Evolutionary conservation across 2,329 filamentous ascomycete species (phyloP), one percentile per base, ranked within the genome.

Genomic region (Hymenoscyphus repandus): DNA sequence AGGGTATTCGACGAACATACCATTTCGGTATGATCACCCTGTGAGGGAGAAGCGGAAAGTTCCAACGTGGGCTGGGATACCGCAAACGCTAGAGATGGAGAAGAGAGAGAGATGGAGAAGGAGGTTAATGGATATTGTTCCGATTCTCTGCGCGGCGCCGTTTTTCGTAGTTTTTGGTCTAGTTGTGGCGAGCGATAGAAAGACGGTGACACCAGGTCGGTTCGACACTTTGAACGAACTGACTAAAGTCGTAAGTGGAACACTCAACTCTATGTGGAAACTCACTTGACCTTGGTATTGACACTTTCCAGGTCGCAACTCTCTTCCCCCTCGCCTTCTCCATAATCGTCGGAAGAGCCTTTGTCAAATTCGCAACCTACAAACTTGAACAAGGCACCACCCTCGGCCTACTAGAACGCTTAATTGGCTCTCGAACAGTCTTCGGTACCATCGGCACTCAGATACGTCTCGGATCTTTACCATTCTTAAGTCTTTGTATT

Each of bases 261-360:
- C n/a, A n/a, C n/a, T n/a, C n/a, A n/a, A n/a, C n/a, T n/a, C n/a
- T n/a, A n/a, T n/a, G n/a, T n/a, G n/a, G n/a, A n/a, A n/a, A n/a
- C n/a, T n/a, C n/a, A n/a, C n/a, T n/a, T n/a, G n/a, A n/a, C n/a
- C n/a, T n/a, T 3, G 11, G 17, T 39, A 12, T 45, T 52, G 33
- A 52, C 30, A 30, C 18, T 12, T 36, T 20, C 6, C n/a, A 53
- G 51, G 37, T 41, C 7, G 43, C 52, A 6, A 54, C 52, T 3
- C 18, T 54, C 11, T 50, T 54, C 17, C 52, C 52, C 11, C 31
- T 54, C n/a, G 5, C 45, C 7, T 54, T 54, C 33, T 51, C 52
- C 4, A 22, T 51, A 20, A 40, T 49, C 3, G 49, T 54, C 13
- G 52, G 52, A 40, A 41, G 52, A 33, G 48, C 45, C 9, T 33